Conservation (phyloP, 192 early-diverging fungal species). For the Cetraspora pellucida region DNA sequence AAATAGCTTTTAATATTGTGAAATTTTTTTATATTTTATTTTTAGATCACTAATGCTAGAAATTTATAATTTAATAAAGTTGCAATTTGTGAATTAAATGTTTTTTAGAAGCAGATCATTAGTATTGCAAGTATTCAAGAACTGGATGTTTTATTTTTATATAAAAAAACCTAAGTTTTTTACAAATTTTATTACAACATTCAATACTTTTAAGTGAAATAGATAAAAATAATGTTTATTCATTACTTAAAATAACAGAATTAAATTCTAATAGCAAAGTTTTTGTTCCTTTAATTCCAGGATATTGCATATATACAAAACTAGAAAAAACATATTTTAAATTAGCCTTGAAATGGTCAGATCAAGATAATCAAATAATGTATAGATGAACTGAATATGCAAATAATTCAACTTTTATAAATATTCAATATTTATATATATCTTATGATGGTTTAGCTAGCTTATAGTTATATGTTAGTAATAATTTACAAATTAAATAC, state of each 20-base stretch:
- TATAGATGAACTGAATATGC: slow-evolving; percentile 2
- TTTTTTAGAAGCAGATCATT: not conserved
- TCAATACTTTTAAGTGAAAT: not conserved
- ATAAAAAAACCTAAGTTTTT: not conserved
- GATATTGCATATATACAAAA: not conserved
- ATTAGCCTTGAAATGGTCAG: not conserved
- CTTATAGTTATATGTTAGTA: not conserved
- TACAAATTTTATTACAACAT: slow-evolving; percentile 12
- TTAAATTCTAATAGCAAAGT: slow-evolving; percentile 5
- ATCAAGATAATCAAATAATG: not conserved
- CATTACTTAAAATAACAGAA: not conserved
- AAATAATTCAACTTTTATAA: slow-evolving; percentile 11
- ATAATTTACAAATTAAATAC: not conserved
- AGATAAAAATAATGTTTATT: slow-evolving; percentile 6
- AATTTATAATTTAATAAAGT: not conserved
- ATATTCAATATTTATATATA: not conserved
- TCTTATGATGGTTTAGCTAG: not conserved
- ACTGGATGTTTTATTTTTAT: not conserved
- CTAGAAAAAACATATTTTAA: not conserved
- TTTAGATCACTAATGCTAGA: not conserved
- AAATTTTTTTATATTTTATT: not conserved
- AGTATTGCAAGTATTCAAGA: not conserved
- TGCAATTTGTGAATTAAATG: not conserved
- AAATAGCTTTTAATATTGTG: not conserved
- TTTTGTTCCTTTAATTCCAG: slow-evolving; percentile 15